phyloP scores from a whole-genome alignment of 495 filamentous ascomycete genomes.

The Extremus antarcticus region DNA sequence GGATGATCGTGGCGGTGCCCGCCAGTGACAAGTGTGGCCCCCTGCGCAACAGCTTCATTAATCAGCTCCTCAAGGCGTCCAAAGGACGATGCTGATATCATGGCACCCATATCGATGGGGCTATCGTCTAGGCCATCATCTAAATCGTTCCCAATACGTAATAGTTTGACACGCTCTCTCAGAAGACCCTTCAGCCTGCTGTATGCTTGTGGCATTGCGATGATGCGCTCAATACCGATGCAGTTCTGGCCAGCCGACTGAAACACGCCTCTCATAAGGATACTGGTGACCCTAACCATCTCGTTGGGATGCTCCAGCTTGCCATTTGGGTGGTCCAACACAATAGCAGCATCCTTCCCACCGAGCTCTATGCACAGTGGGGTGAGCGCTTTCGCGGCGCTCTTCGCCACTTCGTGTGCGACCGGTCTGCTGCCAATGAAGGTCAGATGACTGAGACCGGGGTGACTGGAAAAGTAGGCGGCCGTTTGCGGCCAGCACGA shows the following conservation, averaged over 20 bases:
- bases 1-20: slow-evolving; percentile 65
- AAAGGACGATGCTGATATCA: slow-evolving; percentile 71
- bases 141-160: slow-evolving; percentile 61
- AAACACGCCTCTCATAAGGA: slow-evolving; percentile 84
- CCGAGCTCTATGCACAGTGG: slow-evolving; percentile 84
- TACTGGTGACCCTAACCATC: slow-evolving; percentile 58
- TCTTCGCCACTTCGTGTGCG: slow-evolving; percentile 76
- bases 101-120: slow-evolving; percentile 70
- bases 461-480: slow-evolving; percentile 73
- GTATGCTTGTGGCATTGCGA: slow-evolving; percentile 68
- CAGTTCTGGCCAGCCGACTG: slow-evolving; percentile 98
- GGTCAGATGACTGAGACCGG: slow-evolving; percentile 77
- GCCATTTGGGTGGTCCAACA: slow-evolving; percentile 61
- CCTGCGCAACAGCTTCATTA: slow-evolving; percentile 59
- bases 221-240: slow-evolving; percentile 88
- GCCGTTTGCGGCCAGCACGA: slow-evolving; percentile 81
- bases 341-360: slow-evolving; percentile 88
- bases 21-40: slow-evolving; percentile 71
- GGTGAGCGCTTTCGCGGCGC: slow-evolving; percentile 70
- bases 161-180: slow-evolving; percentile 52
- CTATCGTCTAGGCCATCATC: slow-evolving; percentile 39
- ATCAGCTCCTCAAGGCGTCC: slow-evolving; percentile 47
- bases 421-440: slow-evolving; percentile 90
- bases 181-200: slow-evolving; percentile 58
- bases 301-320: slow-evolving; percentile 35